Base-by-base conservation (phyloP, 2,329 filamentous ascomycete species). In the Hypoxylon sp. region DNA sequence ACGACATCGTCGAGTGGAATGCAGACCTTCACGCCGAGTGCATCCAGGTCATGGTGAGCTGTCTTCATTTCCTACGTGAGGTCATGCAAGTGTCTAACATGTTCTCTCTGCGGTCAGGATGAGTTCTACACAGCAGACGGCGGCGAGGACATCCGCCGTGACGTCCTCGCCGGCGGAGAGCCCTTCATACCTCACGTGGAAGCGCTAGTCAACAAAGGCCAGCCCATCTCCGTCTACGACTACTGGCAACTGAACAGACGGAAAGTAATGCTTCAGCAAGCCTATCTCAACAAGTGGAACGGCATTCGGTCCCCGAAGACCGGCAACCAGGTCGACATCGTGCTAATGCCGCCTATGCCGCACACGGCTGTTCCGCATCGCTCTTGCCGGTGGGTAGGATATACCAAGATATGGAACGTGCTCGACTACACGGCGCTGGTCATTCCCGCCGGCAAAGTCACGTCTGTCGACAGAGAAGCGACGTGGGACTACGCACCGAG, bases 241-340 rank as follows among this genome's bases (percentile, higher is more conserved):
- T 89, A 89, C 71, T 89, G 86, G 87, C 85, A 88, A 63, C 76
- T 89, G 5, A 88, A 88, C 71, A 83, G 76, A 58, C 76, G 78
- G 21, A 88, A 88, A 65, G 54, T 77, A 21, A 74, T 73, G 0
- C 74, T 78, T 3, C 83, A 86, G 60, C 80, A 85, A 55, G 75
- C 73, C 2, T 88, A 86, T 52, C 75, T 87, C 1, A 78, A 85
- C 45, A 82, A 85, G 55, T 89, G 85, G 86, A 80, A 81, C 40
- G 68, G 69, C 0, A 72, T 76, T 0, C 73, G 66, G 13, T 82
- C 79, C 2, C 67, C 74, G 0, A 59, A 27, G 0, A 79, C 79
- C 0, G 83, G 81, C 0, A 74, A 72, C 4, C 62, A 67, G 0
- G 81, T 85, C 0, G 86, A 89, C 65, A 71, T 86, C 0, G 63